phyloP scores from a whole-genome alignment of 768 basidiomycete genomes.

The Tephrocybe rancida region DNA sequence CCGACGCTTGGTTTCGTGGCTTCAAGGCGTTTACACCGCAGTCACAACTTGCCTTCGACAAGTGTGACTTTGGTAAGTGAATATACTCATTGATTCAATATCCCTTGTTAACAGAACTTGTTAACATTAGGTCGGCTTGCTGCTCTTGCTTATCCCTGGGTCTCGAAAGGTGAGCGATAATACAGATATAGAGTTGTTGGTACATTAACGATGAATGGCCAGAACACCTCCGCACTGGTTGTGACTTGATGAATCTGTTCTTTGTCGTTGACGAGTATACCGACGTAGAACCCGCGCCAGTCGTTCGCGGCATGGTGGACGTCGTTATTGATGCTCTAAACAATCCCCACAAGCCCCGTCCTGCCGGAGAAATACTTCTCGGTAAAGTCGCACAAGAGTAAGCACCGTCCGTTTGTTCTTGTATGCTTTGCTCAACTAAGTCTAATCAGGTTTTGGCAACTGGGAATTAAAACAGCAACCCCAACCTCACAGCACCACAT shows the following conservation, averaged over 20 bases:
- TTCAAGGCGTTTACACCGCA: slow-evolving; percentile 15
- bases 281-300: slow-evolving; percentile 20
- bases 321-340: slow-evolving; percentile 28
- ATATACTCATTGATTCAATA: neutral
- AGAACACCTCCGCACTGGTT: slow-evolving; percentile 25
- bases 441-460: slow-evolving; percentile 24
- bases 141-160: slow-evolving; percentile 12
- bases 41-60: slow-evolving; percentile 21
- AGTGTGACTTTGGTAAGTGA: slow-evolving; percentile 19
- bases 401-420: slow-evolving; percentile 3
- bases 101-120: neutral
- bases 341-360: slow-evolving; percentile 28
- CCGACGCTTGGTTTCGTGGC: slow-evolving; percentile 15
- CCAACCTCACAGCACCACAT: slow-evolving; percentile 24
- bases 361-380: slow-evolving; percentile 25
- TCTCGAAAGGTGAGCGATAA: slow-evolving; percentile 4
- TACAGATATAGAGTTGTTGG: neutral
- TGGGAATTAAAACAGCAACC: slow-evolving; percentile 17
- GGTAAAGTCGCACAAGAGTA: slow-evolving; percentile 33
- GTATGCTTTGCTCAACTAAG: neutral
- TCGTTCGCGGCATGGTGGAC: slow-evolving; percentile 23
- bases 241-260: slow-evolving; percentile 33
- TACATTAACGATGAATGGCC: neutral
- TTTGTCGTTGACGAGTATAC: slow-evolving; percentile 34
- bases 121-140: slow-evolving; percentile 9